Evolutionary conservation across 169 alveolate species (phyloP), one percentile per base, ranked within the genome.

Genomic region (Babesia divergens): DNA sequence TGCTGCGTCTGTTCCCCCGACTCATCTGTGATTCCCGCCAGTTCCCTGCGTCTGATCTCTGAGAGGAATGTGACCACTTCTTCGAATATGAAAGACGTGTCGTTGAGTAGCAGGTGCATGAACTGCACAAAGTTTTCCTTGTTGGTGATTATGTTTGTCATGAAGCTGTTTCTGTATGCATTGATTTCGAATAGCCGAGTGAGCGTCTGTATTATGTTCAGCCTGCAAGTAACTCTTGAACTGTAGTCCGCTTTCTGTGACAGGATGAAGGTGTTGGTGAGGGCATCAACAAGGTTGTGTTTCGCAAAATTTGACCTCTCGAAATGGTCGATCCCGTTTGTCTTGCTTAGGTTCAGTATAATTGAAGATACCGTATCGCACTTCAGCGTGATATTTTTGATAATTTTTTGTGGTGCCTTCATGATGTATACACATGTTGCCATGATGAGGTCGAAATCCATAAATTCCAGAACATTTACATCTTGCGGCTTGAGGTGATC

Each of bases 61-160:
- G 95, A 80, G 13, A 92, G 87, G 50, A 86, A 89, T 28, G 94
- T 84, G 29, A 92, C 90, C 7, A 92, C 96, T 68, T 92, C 95
- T 58, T 92, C 96, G 31, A 92, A 89, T 13, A 92, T 66, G 64
- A 90, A 86, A 40, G 90, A 76, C 28, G 91, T 91, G 83, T 92
- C 96, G 38, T 86, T 90, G 47, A 92, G 88, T 29, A 92, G 83
- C 66, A 92, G 85, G 65, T 92, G 96, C 62, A 92, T 84, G 71
- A 92, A 72, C 28, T 92, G 94, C n/a, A 92, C 90, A 60, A 91
- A 92, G 38, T 84, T 59, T 71, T 92, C 92, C 64, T 81, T 82
- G 46, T 81, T 86, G 32, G 84, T 51, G 38, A 80, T 86, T 50
- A 89, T 76, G 54, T 75, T 62, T n/a, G 58, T 54, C 0, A 87